Conservation (phyloP, 768 basidiomycete genomes). For the Boletus tylopilopsis region DNA sequence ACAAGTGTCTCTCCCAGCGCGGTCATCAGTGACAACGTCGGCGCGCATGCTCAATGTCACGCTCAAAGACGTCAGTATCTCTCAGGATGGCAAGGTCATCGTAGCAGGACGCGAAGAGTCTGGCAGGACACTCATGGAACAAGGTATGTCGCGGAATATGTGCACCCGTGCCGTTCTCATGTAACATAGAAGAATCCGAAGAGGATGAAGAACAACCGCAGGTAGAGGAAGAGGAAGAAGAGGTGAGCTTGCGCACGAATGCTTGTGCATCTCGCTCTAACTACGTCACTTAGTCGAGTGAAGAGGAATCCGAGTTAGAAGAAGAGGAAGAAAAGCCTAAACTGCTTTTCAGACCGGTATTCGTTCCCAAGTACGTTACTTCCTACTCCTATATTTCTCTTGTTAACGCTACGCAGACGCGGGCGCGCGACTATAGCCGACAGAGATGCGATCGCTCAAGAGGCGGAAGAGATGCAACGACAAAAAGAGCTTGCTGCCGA, state of each 20-base stretch:
- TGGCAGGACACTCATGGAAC: conserved; percentile 65
- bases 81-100: conserved; percentile 74
- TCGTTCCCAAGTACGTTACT: conserved; percentile 81
- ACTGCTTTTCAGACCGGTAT: conserved; percentile 84
- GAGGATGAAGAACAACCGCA: conserved; percentile 49
- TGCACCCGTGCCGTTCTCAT: conserved; percentile 1
- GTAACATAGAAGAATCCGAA: conserved; percentile 23
- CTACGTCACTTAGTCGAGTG: conserved; percentile 60
- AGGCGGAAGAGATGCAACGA: conserved; percentile 70
- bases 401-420: conserved; percentile 44
- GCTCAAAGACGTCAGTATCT: conserved; percentile 77
- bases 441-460: conserved; percentile 60
- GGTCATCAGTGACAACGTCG: conserved; percentile 31
- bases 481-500: conserved; percentile 73
- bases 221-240: conserved; percentile 31
- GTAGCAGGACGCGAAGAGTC: conserved; percentile 78
- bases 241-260: conserved; percentile 33
- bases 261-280: conserved; percentile 12
- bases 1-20: conserved; percentile 40
- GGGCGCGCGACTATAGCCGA: conserved; percentile 71
- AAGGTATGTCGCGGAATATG: conserved; percentile 35
- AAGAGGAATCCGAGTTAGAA: conserved; percentile 78
- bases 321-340: conserved; percentile 74
- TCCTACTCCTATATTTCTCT: neutral
- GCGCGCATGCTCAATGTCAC: conserved; percentile 66